A percentile compares a stretch with the other conserved stretches of the same genome.
Evolutionary conservation across 305 asterid species (phyloP).

Genomic region (Solanum hybrid): DNA sequence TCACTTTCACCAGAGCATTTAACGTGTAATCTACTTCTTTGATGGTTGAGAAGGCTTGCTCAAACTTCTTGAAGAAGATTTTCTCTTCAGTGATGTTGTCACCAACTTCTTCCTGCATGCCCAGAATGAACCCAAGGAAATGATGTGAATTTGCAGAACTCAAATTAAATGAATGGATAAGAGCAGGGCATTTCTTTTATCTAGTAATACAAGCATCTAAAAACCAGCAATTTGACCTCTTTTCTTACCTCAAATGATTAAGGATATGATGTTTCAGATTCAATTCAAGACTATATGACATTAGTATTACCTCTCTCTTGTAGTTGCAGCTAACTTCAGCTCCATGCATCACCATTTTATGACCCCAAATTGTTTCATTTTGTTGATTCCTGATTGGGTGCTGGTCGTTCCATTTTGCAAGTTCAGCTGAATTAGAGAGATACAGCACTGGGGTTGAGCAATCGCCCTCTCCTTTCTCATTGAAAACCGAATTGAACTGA

Average conservation of each 20-base stretch:
- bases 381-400: constrained; percentile 8
- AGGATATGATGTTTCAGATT: neutral
- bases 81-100: constrained; percentile 19
- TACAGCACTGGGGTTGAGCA: constrained; percentile 6
- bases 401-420: constrained; percentile 10
- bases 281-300: neutral
- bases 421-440: constrained; percentile 9
- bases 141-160: neutral
- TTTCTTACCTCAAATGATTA: neutral
- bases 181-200: neutral
- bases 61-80: constrained; percentile 46
- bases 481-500: constrained; percentile 22
- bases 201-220: neutral
- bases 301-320: constrained; percentile 25
- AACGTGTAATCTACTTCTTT: constrained; percentile 54
- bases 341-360: constrained; percentile 7
- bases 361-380: constrained; percentile 9
- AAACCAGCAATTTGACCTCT: neutral
- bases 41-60: constrained; percentile 50
- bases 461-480: constrained; percentile 10
- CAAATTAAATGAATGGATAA: neutral
- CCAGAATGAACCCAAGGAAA: neutral
- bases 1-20: constrained; percentile 46
- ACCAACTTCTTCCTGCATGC: constrained; percentile 28
- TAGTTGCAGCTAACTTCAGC: constrained; percentile 19